Conservation (phyloP, 139 green algal species). For the Coelastrella sp. region DNA sequence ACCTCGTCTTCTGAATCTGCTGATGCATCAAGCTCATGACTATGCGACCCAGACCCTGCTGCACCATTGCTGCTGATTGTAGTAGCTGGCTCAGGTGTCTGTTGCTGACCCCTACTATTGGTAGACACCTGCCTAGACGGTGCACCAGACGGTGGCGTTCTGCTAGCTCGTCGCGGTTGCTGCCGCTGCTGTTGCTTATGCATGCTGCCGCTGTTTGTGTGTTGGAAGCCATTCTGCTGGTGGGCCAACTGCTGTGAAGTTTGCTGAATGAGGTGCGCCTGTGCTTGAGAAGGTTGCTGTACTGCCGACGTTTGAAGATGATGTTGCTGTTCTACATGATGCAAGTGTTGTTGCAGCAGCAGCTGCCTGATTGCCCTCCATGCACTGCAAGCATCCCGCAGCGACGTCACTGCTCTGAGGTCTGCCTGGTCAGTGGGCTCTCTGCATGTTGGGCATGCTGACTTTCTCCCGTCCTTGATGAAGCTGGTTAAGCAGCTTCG, state of each 20-base stretch:
- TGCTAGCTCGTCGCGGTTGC: neutral
- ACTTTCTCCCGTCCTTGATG: neutral
- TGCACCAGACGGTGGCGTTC: neutral
- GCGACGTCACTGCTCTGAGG: constrained; percentile 22
- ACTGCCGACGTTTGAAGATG: neutral
- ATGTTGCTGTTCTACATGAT: neutral
- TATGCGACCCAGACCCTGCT: neutral
- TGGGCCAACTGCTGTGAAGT: no score
- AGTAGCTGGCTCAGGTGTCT: neutral
- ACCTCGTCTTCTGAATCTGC: neutral
- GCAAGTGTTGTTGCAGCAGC: constrained; percentile 13
- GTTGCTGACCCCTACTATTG: neutral
- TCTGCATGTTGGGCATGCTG: constrained; percentile 51
- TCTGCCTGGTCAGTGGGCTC: neutral
- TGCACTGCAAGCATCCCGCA: constrained; percentile 21
- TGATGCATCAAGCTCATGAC: neutral
- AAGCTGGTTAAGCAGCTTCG: constrained; percentile 23
- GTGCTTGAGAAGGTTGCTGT: constrained; percentile 6
- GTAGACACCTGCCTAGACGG: neutral
- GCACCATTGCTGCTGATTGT: constrained; percentile 34
- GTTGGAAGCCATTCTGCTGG: neutral
- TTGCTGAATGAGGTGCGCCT: no score
- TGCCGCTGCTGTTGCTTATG: neutral
- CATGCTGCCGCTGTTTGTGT: neutral
- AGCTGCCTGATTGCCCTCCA: neutral